Evolutionary conservation across 2,329 filamentous ascomycete species (phyloP), one percentile per base, ranked within the genome.

Genomic region (Graphium sp.): DNA sequence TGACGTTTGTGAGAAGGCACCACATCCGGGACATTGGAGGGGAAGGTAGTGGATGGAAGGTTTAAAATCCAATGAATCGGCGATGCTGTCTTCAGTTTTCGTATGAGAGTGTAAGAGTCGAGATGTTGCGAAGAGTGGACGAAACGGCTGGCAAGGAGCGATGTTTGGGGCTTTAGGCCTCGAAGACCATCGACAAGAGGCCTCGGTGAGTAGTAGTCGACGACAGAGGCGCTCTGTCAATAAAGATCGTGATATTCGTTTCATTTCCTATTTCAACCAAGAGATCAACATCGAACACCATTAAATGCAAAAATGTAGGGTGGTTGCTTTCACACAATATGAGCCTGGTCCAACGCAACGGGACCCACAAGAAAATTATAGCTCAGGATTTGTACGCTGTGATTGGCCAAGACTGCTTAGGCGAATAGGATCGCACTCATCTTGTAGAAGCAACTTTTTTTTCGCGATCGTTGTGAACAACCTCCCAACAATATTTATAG

Each of bases 21-120:
- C 74, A 42, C 74, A 79, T 20, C 74, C 74, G 9, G 59, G 58
- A 39, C 74, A 79, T 36, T 64, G 66, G 8, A 57, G 40, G 0
- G 74, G 72, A 2, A 77, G 50, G 26, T 31, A 31, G 17, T 34
- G 31, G n/a, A 26, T 10, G 18, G 21, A 8, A 12, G 31, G 22
- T 14, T 25, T 25, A n/a, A 22, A 23, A 9, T 4, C 15, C 6
- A 25, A 19, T 14, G 24, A 4, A 22, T 28, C 20, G 6, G 15
- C 13, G 12, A 21, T 7, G 2, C 15, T 6, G 4, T 17, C 9
- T 8, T 19, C 7, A 11, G n/a, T 14, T 22, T 7, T 18, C 15
- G 16, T 15, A 16, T 19, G 12, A 6, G 30, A 28, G 21, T 32
- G 30, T 8, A 28, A 20, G 7, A 24, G 18, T 5, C 30, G 25